Base-by-base conservation (phyloP, 2,329 filamentous ascomycete genomes). In the Pyrenophora teres region DNA sequence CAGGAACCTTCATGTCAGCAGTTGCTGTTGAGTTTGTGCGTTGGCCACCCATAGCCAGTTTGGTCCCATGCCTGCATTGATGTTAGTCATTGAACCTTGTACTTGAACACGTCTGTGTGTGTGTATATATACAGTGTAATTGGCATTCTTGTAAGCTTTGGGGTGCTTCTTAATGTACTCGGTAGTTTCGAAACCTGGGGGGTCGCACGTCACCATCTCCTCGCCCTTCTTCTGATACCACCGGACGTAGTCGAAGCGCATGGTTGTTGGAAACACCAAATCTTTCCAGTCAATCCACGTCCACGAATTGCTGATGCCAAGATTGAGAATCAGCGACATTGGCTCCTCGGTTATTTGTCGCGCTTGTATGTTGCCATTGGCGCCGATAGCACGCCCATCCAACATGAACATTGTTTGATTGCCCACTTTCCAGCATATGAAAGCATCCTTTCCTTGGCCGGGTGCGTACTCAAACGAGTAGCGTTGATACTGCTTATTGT, bases 401-500 rank as follows among this genome's bases (percentile, higher is more conserved):
- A 84, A 74, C 53, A 76, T 74, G 70, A 81, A 82, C 40, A 78
- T 79, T 45, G 77, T 76, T 23, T 80, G 67, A 18, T 80, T 78
- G 12, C 78, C 81, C 3, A 83, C 76, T 53, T 77, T 80, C 81
- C 81, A 84, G 6, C 75, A 73, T 46, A 84, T 78, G 50, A 76
- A 72, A 0, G 74, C 71, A 12, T 78, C 73, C 54, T 77, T 65
- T 30, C 70, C 72, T 15, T 72, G 71, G 3, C 81, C 81, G 1
- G 81, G 80, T 0, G 68, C 71, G 54, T 84, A 83, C 54, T 84
- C 81, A 48, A 81, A 83, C 1, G 79, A 77, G 63, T 81, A 84
- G 42, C 77, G 81, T 59, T 84, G 81, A 59, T 83, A 84, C 16
- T 73, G 67, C 12, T 76, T 74, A 4, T 79, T 78, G 50, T 83